Percentiles rank a stretch among this genome's conserved stretches.
phyloP scores from a whole-genome alignment of 164 flowering plant species.

The Vitis vinifera region DNA sequence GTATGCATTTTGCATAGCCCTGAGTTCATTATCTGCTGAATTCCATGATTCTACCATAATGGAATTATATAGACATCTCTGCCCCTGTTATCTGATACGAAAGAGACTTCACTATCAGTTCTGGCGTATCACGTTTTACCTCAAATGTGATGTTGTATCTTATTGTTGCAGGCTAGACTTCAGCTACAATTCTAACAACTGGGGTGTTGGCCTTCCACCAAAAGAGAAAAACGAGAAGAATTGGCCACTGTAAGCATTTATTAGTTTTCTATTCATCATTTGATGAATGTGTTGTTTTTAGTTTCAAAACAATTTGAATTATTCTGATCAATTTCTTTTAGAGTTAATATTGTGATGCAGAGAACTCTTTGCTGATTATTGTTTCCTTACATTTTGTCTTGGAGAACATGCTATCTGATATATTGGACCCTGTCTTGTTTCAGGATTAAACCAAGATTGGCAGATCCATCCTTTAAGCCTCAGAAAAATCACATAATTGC shows the following conservation, averaged over 20 bases:
- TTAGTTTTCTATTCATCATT: not conserved
- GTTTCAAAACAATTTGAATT: not conserved
- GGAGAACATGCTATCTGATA: not conserved
- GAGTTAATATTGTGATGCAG: not conserved
- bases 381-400: not conserved
- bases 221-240: constrained; percentile 73
- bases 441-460: constrained; percentile 87
- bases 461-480: constrained; percentile 82
- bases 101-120: not conserved
- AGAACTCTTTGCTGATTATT: constrained; percentile 1
- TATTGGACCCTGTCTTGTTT: constrained; percentile 7
- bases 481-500: constrained; percentile 63
- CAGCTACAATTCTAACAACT: constrained; percentile 76
- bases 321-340: not conserved
- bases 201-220: constrained; percentile 98
- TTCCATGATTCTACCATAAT: not conserved
- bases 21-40: not conserved
- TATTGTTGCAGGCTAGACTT: constrained; percentile 67
- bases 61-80: not conserved
- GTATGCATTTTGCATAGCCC: not conserved
- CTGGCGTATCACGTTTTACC: not conserved
- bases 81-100: too few relatives aligned
- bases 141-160: constrained; percentile 3
- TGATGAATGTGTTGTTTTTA: not conserved
- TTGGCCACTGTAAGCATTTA: constrained; percentile 84